A percentile compares a stretch with the other conserved stretches of the same genome.
Conservation (phyloP, 345 rosid genomes). For the Rhizophora mangle region DNA sequence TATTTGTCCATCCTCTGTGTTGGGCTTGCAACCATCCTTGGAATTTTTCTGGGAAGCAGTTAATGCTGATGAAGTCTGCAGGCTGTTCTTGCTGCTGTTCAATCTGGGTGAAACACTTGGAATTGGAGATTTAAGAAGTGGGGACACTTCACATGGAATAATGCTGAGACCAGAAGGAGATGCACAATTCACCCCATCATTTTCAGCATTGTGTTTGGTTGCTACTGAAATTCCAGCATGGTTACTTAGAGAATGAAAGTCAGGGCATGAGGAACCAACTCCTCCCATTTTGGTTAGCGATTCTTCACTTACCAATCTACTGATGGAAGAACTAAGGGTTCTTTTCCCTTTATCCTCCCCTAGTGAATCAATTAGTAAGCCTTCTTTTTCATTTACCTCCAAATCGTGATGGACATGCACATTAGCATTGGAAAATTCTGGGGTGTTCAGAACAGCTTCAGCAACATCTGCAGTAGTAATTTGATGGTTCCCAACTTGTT, state of each 20-base stretch:
- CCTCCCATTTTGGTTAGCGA: constrained; percentile 12
- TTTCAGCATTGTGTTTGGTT: constrained; percentile 24
- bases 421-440: constrained; percentile 8
- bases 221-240: constrained; percentile 15
- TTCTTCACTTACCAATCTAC: constrained; percentile 22
- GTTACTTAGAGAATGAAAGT: constrained; percentile 19
- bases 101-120: constrained; percentile 81
- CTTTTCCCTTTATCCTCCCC: constrained; percentile 13
- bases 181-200: constrained; percentile 30
- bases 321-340: constrained; percentile 12
- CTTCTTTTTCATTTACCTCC: constrained; percentile 18
- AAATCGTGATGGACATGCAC: neutral
- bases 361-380: constrained; percentile 21
- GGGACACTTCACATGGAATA: constrained; percentile 42
- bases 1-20: constrained; percentile 26
- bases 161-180: constrained; percentile 46
- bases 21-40: constrained; percentile 37
- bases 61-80: constrained; percentile 71
- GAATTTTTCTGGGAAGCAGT: constrained; percentile 71
- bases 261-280: constrained; percentile 23
- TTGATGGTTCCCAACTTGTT: constrained; percentile 38
- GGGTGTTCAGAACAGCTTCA: constrained; percentile 26
- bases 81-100: constrained; percentile 74
- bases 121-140: constrained; percentile 65
- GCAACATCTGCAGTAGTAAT: constrained; percentile 16